phyloP scores from a whole-genome alignment of 192 early-diverging fungal species.

The Backusella parvicylindrica region DNA sequence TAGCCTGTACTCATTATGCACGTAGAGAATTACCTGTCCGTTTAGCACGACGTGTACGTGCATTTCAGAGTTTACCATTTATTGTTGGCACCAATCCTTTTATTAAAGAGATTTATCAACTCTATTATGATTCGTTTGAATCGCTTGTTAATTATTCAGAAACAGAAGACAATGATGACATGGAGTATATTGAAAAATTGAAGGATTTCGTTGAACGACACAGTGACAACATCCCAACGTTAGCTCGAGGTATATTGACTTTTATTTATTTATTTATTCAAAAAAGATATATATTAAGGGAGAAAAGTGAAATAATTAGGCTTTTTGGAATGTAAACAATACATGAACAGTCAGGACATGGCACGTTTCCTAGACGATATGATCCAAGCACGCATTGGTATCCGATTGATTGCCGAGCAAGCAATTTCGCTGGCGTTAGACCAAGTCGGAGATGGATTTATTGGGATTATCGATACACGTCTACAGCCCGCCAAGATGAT shows the following conservation, averaged over 20 bases:
- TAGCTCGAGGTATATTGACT: conserved; percentile 79
- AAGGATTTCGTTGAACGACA: conserved; percentile 73
- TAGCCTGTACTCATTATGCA: conserved; percentile 63
- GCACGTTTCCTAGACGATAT: conserved; percentile 79
- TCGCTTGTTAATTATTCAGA: conserved; percentile 62
- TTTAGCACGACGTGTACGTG: conserved; percentile 81
- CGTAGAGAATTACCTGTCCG: conserved; percentile 85
- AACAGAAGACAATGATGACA: conserved; percentile 50
- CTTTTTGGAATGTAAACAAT: conserved; percentile 86
- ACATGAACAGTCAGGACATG: conserved; percentile 70
- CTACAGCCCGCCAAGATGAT: conserved; percentile 65
- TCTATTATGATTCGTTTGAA: conserved; percentile 81
- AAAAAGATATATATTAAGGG: no score
- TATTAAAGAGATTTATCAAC: conserved; percentile 78
- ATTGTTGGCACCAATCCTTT: conserved; percentile 97
- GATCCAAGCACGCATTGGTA: conserved; percentile 89
- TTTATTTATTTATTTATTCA: no score
- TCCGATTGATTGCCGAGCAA: conserved; percentile 91
- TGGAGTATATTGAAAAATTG: conserved; percentile 67
- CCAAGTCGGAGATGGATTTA: conserved; percentile 45
- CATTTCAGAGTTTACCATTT: conserved; percentile 87
- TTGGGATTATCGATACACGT: conserved; percentile 85
- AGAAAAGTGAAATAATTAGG: conserved; percentile 46
- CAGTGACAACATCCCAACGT: conserved; percentile 81
- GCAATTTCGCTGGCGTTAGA: conserved; percentile 71